Evolutionary conservation across 2,329 filamentous ascomycete genomes (phyloP).

Genomic region (Gaeumannomyces tritici): DNA sequence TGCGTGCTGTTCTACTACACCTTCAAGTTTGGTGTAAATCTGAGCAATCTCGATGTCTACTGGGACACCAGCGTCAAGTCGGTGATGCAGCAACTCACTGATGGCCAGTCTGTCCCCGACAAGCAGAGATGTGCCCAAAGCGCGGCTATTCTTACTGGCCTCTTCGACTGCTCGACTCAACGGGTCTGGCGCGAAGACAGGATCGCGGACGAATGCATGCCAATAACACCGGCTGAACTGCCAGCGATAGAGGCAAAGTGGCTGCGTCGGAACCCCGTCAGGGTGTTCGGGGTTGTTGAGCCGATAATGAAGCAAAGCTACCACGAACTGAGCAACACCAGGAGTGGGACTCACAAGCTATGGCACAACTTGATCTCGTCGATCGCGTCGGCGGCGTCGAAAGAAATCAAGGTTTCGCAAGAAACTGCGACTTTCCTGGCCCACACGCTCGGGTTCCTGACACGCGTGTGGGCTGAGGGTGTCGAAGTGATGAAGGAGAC

Average conservation of each 20-base stretch:
- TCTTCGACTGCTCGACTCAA: conserved; percentile 52
- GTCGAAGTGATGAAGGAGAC: conserved; percentile 35
- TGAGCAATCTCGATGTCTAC: conserved; percentile 58
- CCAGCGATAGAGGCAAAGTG: conserved; percentile 77
- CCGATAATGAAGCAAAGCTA: conserved; percentile 54
- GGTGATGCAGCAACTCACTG: conserved; percentile 50
- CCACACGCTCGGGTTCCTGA: conserved; percentile 58
- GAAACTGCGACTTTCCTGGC: conserved; percentile 77
- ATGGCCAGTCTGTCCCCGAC: conserved; percentile 23
- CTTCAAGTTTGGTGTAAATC: conserved; percentile 59
- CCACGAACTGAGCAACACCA: conserved; percentile 49
- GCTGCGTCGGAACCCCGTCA: conserved; percentile 62
- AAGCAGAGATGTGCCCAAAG: conserved; percentile 46
- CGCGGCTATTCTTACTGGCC: conserved; percentile 60
- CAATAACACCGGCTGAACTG: conserved; percentile 63
- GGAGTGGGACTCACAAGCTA: conserved; percentile 41
- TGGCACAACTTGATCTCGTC: conserved; percentile 55
- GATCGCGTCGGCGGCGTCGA: conserved; percentile 59
- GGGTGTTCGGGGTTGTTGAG: conserved; percentile 53
- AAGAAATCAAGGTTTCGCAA: conserved; percentile 81
- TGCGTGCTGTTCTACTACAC: conserved; percentile 77
- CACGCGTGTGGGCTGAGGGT: conserved; percentile 56
- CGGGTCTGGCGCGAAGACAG: conserved; percentile 67
- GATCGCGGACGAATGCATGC: conserved; percentile 44
- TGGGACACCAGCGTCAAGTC: conserved; percentile 70